Evolutionary conservation across 805 yeast species (phyloP), one percentile per base, ranked within the genome.

Genomic region (Wickerhamomyces chaumierensis): DNA sequence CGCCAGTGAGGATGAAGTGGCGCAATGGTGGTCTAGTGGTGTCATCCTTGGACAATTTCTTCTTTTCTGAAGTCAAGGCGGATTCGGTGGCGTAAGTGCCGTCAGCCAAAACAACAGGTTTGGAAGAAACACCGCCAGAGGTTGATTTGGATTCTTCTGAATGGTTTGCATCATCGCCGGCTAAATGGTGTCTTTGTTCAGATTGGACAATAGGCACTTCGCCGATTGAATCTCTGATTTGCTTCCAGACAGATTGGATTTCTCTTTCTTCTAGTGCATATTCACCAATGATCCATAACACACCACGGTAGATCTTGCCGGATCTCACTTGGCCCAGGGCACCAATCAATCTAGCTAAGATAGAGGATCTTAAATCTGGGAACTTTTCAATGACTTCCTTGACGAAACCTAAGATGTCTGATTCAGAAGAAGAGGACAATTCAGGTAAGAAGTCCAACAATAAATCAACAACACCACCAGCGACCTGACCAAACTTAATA

Each of bases 71-170:
- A 14, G 81, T 81, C 41, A 80, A 62, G 0, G 95, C 92, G 45
- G 77, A 75, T 62, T 92, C 98, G 33, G 96, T 84, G 21, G 98
- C 98, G 61, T 92, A 92, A 0, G 99, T 92, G 50, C 99, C 99
- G 63, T 92, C 99, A n/a, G 98, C 95, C 47, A 92, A 70, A 42
- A 92, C 80, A 42, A 81, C 79, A 17, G 96, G 96, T 34, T 84
- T 84, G 31, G 62, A 56, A 5, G 61, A 56, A 13, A 15, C n/a
- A 14, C 14, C 16, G 29, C n/a, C 29, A 25, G 29, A 7, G 31
- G 16, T 15, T 31, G 65, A 68, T 18, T 54, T 57, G 27, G 58
- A 49, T 19, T 53, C 57, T 17, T 39, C 45, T 16, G 48, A 54
- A 5, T 41, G 51, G 13, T 39, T 48, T 3, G 47, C 52, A 11